These are phyloP conservation scores for Penicillium sp. DNA, from an alignment of 2,329 filamentous ascomycete genomes.

Conservation along the genomic window DNA sequence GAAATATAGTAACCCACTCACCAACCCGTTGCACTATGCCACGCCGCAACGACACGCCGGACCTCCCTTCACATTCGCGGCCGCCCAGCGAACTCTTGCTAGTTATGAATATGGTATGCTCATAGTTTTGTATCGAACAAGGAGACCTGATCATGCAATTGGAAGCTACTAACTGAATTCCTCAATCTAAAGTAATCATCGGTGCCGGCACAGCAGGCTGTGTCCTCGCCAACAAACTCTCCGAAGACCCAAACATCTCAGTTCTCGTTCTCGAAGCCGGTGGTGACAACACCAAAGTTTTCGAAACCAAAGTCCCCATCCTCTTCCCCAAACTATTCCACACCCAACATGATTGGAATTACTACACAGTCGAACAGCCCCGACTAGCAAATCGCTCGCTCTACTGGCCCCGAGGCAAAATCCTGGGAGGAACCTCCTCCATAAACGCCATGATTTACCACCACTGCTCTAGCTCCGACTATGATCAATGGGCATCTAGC, in stretches of 20 bases:
- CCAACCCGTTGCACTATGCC: constrained; percentile 24
- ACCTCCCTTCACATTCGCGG: constrained; percentile 20
- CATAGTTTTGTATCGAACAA: no score
- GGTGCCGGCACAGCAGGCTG: constrained; percentile 29
- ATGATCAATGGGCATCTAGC: constrained; percentile 23
- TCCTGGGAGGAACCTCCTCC: constrained; percentile 27
- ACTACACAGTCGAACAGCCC: constrained; percentile 28
- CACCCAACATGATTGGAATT: constrained; percentile 27
- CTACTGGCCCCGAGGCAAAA: constrained; percentile 29
- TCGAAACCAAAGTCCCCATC: constrained; percentile 25
- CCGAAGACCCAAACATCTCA: constrained; percentile 27
- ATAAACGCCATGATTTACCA: constrained; percentile 32
- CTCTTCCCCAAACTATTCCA: constrained; percentile 26
- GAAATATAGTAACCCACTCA: constrained; percentile 14
- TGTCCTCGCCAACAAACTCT: constrained; percentile 30
- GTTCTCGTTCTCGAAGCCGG: constrained; percentile 29
- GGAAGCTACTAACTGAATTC: background rate
- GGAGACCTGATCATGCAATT: no score
- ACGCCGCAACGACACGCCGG: constrained; percentile 20
- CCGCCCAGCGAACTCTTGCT: constrained; percentile 18
- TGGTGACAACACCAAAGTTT: constrained; percentile 24
- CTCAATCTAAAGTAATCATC: constrained; percentile 23
- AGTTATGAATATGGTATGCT: constrained; percentile 28
- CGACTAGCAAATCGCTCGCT: constrained; percentile 20
- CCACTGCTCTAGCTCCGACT: constrained; percentile 27